A percentile compares a stretch with the other conserved stretches of the same genome.
Conservation (phyloP, 352 stramenopile species). For the Phytophthora crassamura region DNA sequence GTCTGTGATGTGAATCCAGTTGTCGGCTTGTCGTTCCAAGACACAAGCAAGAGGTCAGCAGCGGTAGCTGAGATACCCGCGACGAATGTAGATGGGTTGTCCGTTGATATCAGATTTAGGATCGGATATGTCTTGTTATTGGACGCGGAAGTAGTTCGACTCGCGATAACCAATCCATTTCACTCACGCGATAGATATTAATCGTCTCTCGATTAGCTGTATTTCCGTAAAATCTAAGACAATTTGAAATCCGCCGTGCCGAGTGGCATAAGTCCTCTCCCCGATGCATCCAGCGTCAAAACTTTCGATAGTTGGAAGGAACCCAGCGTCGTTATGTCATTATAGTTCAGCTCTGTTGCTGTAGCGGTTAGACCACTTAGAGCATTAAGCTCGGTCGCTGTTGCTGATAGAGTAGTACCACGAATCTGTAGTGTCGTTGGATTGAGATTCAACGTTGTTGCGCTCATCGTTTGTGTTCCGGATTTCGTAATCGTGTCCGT, state of each 20-base stretch:
- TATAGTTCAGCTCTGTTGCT: too few relatives aligned
- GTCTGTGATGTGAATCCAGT: constrained; percentile 25
- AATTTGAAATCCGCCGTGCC: constrained; percentile 9
- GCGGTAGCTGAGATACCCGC: constrained; percentile 17
- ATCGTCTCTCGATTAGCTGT: constrained; percentile 16
- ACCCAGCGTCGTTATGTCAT: neutral
- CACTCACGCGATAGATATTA: too few relatives aligned
- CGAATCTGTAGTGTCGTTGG: too few relatives aligned
- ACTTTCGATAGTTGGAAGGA: constrained; percentile 18
- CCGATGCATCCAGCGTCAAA: constrained; percentile 19
- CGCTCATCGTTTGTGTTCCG: too few relatives aligned
- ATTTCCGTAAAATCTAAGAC: constrained; percentile 12
- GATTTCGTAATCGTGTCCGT: too few relatives aligned
- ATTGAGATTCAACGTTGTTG: too few relatives aligned
- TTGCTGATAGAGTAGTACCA: too few relatives aligned
- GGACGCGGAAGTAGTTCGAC: constrained; percentile 11
- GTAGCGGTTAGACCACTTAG: too few relatives aligned
- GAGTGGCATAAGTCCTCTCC: constrained; percentile 5
- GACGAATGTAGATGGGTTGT: constrained; percentile 21
- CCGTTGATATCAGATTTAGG: constrained; percentile 22
- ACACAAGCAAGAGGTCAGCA: constrained; percentile 23
- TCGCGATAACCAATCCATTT: constrained; percentile 23
- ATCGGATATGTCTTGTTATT: constrained; percentile 17
- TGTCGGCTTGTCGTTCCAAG: constrained; percentile 23
- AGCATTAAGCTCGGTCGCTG: too few relatives aligned